phyloP scores from a whole-genome alignment of 2,329 filamentous ascomycete genomes.

The Fusarium nematophilum region DNA sequence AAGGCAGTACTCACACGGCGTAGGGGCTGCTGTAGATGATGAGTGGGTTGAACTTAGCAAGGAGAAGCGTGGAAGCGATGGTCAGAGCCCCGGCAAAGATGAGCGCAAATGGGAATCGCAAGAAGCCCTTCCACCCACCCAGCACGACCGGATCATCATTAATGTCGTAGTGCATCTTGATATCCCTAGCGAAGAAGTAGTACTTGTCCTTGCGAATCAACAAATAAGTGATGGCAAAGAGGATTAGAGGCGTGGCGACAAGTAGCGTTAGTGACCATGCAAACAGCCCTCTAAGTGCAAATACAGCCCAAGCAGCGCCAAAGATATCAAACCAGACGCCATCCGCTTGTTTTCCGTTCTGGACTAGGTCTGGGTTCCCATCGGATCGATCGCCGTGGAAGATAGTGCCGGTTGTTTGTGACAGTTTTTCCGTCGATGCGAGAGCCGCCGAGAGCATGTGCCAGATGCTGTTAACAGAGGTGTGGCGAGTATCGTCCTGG shows the following conservation, averaged over 20 bases:
- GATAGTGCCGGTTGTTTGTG: slow-evolving; percentile 72
- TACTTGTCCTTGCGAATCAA: slow-evolving; percentile 81
- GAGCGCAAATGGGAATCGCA: slow-evolving; percentile 84
- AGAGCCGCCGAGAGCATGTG: slow-evolving; percentile 93
- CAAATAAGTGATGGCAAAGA: slow-evolving; percentile 76
- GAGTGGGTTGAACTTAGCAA: slow-evolving; percentile 86
- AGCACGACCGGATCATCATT: slow-evolving; percentile 71
- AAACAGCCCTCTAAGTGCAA: slow-evolving; percentile 85
- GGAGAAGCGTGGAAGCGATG: slow-evolving; percentile 77
- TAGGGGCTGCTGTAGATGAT: slow-evolving; percentile 93
- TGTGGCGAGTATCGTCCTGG: slow-evolving; percentile 86
- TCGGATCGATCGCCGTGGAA: slow-evolving; percentile 72
- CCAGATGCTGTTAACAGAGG: slow-evolving; percentile 79
- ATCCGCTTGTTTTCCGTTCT: slow-evolving; percentile 73
- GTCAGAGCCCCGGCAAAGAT: slow-evolving; percentile 74
- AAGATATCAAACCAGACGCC: slow-evolving; percentile 97
- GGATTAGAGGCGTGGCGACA: slow-evolving; percentile 78
- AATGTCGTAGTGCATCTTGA: slow-evolving; percentile 66
- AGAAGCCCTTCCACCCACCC: slow-evolving; percentile 83
- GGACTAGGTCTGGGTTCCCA: slow-evolving; percentile 68
- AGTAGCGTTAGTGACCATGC: slow-evolving; percentile 87
- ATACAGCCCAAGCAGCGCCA: slow-evolving; percentile 80
- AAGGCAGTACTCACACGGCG: slow-evolving; percentile 65
- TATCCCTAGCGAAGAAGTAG: slow-evolving; percentile 81
- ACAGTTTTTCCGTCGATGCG: slow-evolving; percentile 77